phyloP scores from a whole-genome alignment of 2,329 filamentous ascomycete genomes.

The Claviceps maximensis region DNA sequence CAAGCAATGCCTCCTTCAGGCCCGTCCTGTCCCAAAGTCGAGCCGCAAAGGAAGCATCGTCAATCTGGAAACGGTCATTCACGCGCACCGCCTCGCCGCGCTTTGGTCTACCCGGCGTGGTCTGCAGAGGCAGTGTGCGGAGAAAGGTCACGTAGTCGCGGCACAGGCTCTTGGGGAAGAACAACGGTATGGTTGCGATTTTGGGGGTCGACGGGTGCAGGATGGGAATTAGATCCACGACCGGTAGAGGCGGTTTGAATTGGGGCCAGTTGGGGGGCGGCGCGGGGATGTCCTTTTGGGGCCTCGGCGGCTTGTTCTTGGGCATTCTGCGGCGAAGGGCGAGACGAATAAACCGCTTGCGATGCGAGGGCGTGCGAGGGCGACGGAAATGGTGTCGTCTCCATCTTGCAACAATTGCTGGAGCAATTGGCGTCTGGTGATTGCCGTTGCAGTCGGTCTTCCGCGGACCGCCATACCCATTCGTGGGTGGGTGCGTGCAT shows the following conservation, averaged over 20 bases:
- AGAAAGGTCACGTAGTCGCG: slow-evolving; percentile 65
- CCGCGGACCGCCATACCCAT: too few species aligned
- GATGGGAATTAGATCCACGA: slow-evolving; percentile 48
- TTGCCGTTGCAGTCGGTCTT: too few species aligned
- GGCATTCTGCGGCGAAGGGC: too few species aligned
- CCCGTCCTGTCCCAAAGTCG: slow-evolving; percentile 67
- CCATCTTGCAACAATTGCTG: not conserved
- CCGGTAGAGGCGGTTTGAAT: slow-evolving; percentile 55
- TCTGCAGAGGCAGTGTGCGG: slow-evolving; percentile 52
- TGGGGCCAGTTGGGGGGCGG: slow-evolving; percentile 49
- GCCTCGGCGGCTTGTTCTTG: slow-evolving; percentile 20
- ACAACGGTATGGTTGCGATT: slow-evolving; percentile 58
- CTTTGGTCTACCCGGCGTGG: slow-evolving; percentile 67
- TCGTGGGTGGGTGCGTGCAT: too few species aligned
- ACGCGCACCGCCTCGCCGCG: slow-evolving; percentile 70
- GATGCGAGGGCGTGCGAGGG: too few species aligned
- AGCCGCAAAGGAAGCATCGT: slow-evolving; percentile 62
- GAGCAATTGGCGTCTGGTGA: too few species aligned
- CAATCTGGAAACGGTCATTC: slow-evolving; percentile 78
- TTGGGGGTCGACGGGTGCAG: slow-evolving; percentile 40
- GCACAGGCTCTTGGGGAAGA: slow-evolving; percentile 65
- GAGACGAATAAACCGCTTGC: too few species aligned
- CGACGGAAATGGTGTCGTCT: too few species aligned
- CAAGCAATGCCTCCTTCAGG: slow-evolving; percentile 46
- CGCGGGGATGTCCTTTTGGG: slow-evolving; percentile 8